These are phyloP conservation scores for Leptoxyphium fumago DNA, from an alignment of 2,329 filamentous ascomycete genomes.

Conservation along the genomic window DNA sequence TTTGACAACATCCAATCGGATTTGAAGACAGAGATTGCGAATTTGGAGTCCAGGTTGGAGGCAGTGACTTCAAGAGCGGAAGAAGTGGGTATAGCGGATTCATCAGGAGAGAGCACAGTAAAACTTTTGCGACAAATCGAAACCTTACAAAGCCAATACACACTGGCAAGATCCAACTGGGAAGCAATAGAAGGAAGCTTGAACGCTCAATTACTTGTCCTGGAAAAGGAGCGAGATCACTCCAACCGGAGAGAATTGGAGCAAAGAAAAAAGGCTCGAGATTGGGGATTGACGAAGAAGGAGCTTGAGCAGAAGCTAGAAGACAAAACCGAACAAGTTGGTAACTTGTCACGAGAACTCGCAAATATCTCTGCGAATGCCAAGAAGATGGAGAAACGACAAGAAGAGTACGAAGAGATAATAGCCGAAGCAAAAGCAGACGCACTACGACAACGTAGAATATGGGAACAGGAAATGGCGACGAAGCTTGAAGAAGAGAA, in stretches of 20 bases:
- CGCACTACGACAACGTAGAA: constrained; percentile 43
- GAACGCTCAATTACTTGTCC: constrained; percentile 55
- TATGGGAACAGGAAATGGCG: constrained; percentile 41
- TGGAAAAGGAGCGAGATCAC: constrained; percentile 89
- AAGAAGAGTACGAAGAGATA: constrained; percentile 48
- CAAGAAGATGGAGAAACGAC: constrained; percentile 32
- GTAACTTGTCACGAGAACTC: constrained; percentile 50
- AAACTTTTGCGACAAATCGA: constrained; percentile 90
- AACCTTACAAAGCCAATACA: constrained; percentile 87
- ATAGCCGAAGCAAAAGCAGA: constrained; percentile 44
- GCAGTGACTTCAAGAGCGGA: constrained; percentile 72
- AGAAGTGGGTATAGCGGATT: constrained; percentile 65
- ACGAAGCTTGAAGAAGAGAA: constrained; percentile 52
- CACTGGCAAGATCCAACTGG: constrained; percentile 92
- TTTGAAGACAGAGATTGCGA: constrained; percentile 58
- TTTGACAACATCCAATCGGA: constrained; percentile 57
- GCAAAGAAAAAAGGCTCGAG: constrained; percentile 74
- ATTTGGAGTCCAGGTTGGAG: constrained; percentile 81
- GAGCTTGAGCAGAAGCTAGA: constrained; percentile 74
- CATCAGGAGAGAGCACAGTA: constrained; percentile 37
- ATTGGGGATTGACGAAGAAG: constrained; percentile 56
- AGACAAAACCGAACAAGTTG: constrained; percentile 46
- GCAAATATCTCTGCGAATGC: constrained; percentile 33
- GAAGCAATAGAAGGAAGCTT: constrained; percentile 85
- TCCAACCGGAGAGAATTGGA: constrained; percentile 70